Conservation (phyloP, 2,329 filamentous ascomycete species). For the Ophiostoma perfectum region DNA sequence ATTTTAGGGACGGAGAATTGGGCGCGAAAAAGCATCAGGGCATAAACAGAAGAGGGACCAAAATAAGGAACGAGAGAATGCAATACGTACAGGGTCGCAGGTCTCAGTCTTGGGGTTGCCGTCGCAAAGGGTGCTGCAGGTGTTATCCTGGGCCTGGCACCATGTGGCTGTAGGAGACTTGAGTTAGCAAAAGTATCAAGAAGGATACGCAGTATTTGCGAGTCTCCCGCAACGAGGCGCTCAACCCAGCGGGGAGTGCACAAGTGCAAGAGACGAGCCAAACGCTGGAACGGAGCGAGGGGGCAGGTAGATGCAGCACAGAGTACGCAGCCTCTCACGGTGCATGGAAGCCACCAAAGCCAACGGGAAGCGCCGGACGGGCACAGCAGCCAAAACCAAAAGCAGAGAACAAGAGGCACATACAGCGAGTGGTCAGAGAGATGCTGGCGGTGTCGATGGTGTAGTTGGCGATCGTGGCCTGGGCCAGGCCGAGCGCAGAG, state of each 20-base stretch:
- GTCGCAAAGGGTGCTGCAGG: slow-evolving; percentile 46
- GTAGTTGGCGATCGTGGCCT: slow-evolving; percentile 36
- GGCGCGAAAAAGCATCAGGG: neutral
- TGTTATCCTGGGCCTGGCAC: slow-evolving; percentile 49
- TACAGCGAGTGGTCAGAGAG: slow-evolving; percentile 37
- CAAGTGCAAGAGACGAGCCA: too few relatives aligned
- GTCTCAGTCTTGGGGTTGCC: slow-evolving; percentile 37
- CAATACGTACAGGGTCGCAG: slow-evolving; percentile 43
- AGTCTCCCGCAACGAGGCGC: too few relatives aligned
- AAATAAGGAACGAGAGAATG: neutral
- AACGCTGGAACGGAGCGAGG: too few relatives aligned
- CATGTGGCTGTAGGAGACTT: slow-evolving; percentile 38
- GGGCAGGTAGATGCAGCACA: too few relatives aligned
- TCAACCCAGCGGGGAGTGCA: too few relatives aligned
- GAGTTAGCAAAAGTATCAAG: neutral
- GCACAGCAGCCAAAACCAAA: slow-evolving; percentile 26
- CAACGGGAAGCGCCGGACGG: neutral
- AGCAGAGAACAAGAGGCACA: slow-evolving; percentile 26
- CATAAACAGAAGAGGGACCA: neutral
- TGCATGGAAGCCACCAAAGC: neutral
- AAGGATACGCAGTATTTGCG: neutral
- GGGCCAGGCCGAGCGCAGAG: slow-evolving; percentile 39
- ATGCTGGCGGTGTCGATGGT: slow-evolving; percentile 40
- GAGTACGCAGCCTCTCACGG: too few relatives aligned
- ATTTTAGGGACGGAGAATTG: neutral